Percentiles rank a stretch among this genome's conserved stretches.
Evolutionary conservation across 345 rosid species (phyloP).

Genomic region (Psidium guajava): DNA sequence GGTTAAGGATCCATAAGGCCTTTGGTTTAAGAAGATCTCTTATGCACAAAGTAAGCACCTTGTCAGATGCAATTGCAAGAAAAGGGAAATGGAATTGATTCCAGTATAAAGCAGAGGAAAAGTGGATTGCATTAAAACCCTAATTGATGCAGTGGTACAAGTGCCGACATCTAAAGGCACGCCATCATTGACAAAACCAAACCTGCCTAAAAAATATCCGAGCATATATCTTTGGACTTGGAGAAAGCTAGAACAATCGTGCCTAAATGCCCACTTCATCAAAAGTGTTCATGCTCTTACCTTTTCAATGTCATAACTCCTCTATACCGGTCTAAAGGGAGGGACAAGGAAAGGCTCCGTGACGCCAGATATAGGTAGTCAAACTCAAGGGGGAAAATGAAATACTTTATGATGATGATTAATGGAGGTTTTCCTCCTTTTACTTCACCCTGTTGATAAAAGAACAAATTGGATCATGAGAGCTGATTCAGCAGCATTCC

Average conservation of each 20-base stretch:
- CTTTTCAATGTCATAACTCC: not conserved
- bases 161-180: not conserved
- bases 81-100: slow-evolving; percentile 13
- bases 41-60: not conserved
- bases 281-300: not conserved
- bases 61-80: not conserved
- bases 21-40: not conserved
- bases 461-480: not conserved
- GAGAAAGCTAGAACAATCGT: not conserved
- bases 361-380: not conserved
- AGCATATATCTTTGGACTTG: not conserved
- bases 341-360: not conserved
- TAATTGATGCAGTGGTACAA: not conserved
- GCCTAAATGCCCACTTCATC: not conserved
- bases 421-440: not conserved
- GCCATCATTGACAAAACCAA: not conserved
- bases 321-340: not conserved
- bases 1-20: not conserved
- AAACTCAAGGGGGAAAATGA: not conserved
- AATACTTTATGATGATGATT: not conserved
- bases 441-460: not conserved
- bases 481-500: not conserved
- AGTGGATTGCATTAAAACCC: not conserved
- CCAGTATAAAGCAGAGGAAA: slow-evolving; percentile 4
- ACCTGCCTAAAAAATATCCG: not conserved